A percentile compares a stretch with the other conserved stretches of the same genome.
These are phyloP conservation scores for Rhodotorula kratochvilovae DNA, from an alignment of 768 basidiomycete species.

Conservation along the genomic window DNA sequence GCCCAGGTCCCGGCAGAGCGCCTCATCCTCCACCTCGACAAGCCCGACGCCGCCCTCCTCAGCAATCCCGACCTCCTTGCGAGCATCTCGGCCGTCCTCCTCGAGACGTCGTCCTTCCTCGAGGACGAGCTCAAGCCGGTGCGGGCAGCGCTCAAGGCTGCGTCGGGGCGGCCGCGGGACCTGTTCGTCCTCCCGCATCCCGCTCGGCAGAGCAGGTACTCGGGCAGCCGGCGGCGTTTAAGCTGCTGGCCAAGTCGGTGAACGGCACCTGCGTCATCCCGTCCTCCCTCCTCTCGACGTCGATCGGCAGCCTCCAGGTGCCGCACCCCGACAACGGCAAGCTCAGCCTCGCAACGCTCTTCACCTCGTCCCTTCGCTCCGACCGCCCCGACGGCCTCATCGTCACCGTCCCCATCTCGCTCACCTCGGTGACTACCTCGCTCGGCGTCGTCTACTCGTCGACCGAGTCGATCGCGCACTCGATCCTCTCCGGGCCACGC, in stretches of 20 bases:
- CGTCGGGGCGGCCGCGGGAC: constrained; percentile 56
- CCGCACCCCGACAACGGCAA: constrained; percentile 60
- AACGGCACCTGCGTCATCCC: constrained; percentile 43
- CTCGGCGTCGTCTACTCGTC: constrained; percentile 97
- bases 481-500: constrained; percentile 83
- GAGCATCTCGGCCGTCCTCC: constrained; percentile 65
- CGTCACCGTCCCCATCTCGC: constrained; percentile 80
- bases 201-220: constrained; percentile 30
- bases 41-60: constrained; percentile 68
- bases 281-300: constrained; percentile 56
- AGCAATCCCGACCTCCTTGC: constrained; percentile 54
- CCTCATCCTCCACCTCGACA: constrained; percentile 70
- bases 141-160: constrained; percentile 69
- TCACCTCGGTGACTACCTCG: constrained; percentile 43
- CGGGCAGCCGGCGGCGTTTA: constrained; percentile 41
- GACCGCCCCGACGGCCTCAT: constrained; percentile 89
- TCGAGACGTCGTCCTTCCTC: constrained; percentile 60
- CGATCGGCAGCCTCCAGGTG: constrained; percentile 57
- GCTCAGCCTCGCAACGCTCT: constrained; percentile 74
- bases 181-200: constrained; percentile 58
- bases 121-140: constrained; percentile 61
- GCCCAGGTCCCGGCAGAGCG: constrained; percentile 68
- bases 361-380: constrained; percentile 72
- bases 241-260: constrained; percentile 31
- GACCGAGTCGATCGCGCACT: constrained; percentile 71